These are phyloP conservation scores for Alternaria conjuncta DNA, from an alignment of 2,329 filamentous ascomycete species.

Conservation along the genomic window DNA sequence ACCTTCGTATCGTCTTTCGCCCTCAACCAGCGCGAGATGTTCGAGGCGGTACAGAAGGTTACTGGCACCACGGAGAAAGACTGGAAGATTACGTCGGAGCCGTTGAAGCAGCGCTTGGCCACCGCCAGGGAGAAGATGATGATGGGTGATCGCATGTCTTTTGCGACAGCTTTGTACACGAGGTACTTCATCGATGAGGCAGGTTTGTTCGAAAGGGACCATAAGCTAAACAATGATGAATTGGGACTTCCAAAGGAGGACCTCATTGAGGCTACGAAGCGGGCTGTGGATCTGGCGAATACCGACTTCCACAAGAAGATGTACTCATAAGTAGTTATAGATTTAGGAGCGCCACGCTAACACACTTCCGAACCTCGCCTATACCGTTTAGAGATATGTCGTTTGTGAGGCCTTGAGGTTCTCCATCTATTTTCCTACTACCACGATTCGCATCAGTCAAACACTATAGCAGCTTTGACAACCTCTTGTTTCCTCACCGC, in stretches of 20 bases:
- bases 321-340: neutral
- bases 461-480: constrained; percentile 77
- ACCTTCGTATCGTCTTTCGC: constrained; percentile 47
- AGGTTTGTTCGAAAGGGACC: constrained; percentile 41
- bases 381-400: neutral
- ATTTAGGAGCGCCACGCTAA: neutral
- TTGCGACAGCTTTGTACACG: constrained; percentile 57
- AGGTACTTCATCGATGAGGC: constrained; percentile 60
- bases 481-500: constrained; percentile 74
- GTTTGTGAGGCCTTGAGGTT: neutral
- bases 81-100: constrained; percentile 52
- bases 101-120: constrained; percentile 55
- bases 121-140: constrained; percentile 57
- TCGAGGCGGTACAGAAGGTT: constrained; percentile 42
- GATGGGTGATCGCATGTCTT: constrained; percentile 50
- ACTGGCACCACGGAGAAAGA: constrained; percentile 44
- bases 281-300: constrained; percentile 13
- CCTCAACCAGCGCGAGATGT: constrained; percentile 47
- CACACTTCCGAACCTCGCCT: neutral
- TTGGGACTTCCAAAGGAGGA: constrained; percentile 66
- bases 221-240: constrained; percentile 56
- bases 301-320: constrained; percentile 9
- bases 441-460: constrained; percentile 53
- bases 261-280: constrained; percentile 62
- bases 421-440: neutral